Evolutionary conservation across 441 rosid genomes (phyloP).

Genomic region (Aleurites moluccanus): DNA sequence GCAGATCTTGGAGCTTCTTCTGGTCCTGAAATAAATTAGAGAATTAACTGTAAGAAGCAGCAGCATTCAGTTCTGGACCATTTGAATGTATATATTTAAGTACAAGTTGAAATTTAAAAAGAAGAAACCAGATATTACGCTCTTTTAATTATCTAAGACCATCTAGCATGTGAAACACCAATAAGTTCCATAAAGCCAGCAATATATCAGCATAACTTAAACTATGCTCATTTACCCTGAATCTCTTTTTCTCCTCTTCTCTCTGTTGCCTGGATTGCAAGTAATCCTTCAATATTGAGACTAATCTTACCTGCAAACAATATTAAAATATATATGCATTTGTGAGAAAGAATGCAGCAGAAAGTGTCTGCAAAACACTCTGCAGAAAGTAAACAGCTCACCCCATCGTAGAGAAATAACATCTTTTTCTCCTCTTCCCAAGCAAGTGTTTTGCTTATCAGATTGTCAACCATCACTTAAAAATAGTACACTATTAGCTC

Average conservation of each 20-base stretch:
- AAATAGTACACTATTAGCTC: constrained; percentile 25
- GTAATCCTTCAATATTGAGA: constrained; percentile 86
- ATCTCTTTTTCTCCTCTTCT: constrained; percentile 91
- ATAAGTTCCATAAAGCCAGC: neutral
- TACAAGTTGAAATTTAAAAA: neutral
- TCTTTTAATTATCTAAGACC: neutral
- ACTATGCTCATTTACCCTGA: constrained; percentile 48
- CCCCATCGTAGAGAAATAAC: constrained; percentile 85
- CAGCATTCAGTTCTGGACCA: neutral
- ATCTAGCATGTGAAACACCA: neutral
- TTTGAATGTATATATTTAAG: neutral
- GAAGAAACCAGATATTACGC: neutral
- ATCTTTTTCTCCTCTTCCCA: constrained; percentile 84
- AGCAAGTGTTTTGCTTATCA: constrained; percentile 53
- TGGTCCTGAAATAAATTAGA: constrained; percentile 62
- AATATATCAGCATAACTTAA: neutral
- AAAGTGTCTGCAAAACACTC: neutral
- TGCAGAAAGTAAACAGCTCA: constrained; percentile 38
- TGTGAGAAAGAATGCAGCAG: neutral
- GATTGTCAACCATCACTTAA: constrained; percentile 77
- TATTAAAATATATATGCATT: constrained; percentile 14
- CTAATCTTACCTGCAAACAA: constrained; percentile 61
- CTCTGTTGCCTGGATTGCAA: constrained; percentile 72
- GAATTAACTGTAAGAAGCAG: neutral
- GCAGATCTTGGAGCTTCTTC: constrained; percentile 94